Conservation (phyloP, 1,139 yeast species). For the Debaryomyces sp. region DNA sequence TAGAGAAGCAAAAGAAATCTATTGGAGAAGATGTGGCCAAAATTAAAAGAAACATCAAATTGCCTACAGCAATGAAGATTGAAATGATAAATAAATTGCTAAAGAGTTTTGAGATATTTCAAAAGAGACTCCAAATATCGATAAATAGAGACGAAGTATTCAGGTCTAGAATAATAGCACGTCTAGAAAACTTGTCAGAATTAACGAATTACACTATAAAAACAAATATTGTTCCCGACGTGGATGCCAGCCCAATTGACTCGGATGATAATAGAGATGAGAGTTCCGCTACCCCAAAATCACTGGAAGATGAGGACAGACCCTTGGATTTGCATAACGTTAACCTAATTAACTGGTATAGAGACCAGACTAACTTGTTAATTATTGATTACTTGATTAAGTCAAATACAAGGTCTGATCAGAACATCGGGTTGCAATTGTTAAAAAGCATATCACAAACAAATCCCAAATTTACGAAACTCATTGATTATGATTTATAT, state of each 20-base stretch:
- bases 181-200: conserved; percentile 46
- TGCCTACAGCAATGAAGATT: conserved; percentile 28
- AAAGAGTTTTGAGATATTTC: conserved; percentile 48
- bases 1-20: conserved; percentile 56
- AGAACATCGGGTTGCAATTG: conserved; percentile 48
- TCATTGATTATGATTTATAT: conserved; percentile 61
- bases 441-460: conserved; percentile 36
- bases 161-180: conserved; percentile 45
- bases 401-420: conserved; percentile 33
- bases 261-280: conserved; percentile 12
- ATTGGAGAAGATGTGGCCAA: conserved; percentile 40
- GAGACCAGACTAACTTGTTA: conserved; percentile 60
- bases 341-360: conserved; percentile 56
- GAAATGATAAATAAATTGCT: conserved; percentile 43
- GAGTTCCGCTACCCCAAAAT: conserved; percentile 9
- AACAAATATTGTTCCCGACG: neutral
- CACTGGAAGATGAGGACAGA: conserved; percentile 14
- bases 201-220: conserved; percentile 26
- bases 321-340: conserved; percentile 43
- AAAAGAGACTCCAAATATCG: conserved; percentile 43
- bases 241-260: neutral
- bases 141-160: conserved; percentile 53
- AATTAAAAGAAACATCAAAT: conserved; percentile 30
- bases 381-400: conserved; percentile 62
- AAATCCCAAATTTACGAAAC: conserved; percentile 41